Conservation (phyloP, 306 rosid species). For the Quercus ilex region DNA sequence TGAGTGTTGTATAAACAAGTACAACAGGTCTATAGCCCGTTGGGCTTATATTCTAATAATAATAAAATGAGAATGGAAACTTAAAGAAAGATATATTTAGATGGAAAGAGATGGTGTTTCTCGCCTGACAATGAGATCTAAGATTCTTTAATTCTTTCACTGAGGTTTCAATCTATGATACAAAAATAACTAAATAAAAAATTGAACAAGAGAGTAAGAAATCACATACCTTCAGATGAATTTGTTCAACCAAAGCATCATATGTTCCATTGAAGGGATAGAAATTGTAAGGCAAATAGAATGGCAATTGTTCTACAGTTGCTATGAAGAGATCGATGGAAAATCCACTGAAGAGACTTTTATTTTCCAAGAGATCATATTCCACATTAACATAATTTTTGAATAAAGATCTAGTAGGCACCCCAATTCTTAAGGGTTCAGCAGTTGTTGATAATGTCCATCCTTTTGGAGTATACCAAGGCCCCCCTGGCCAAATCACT, state of each 20-base stretch:
- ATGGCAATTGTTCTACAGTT: not conserved
- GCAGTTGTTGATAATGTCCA: not conserved
- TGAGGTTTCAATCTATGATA: not conserved
- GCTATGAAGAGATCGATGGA: constrained; percentile 6
- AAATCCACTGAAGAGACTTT: not conserved
- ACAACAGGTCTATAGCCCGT: too few relatives aligned
- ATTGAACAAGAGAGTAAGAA: not conserved
- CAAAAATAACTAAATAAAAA: not conserved
- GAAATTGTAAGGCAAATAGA: constrained; percentile 2
- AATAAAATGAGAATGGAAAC: too few relatives aligned
- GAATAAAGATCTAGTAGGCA: not conserved
- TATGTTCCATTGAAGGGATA: not conserved
- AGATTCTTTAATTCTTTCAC: too few relatives aligned
- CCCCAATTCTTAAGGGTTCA: not conserved
- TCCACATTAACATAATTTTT: not conserved
- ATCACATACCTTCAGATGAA: constrained; percentile 12
- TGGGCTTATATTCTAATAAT: too few relatives aligned
- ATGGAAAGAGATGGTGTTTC: too few relatives aligned
- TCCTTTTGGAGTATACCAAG: constrained; percentile 1
- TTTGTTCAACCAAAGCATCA: constrained; percentile 13
- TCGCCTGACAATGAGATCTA: too few relatives aligned
- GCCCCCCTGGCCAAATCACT: constrained; percentile 21
- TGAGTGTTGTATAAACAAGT: too few relatives aligned
- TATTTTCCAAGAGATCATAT: not conserved
- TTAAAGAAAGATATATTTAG: too few relatives aligned